Base-by-base conservation (phyloP, 2,329 filamentous ascomycete species). In the Dactylellina haptotyla region DNA sequence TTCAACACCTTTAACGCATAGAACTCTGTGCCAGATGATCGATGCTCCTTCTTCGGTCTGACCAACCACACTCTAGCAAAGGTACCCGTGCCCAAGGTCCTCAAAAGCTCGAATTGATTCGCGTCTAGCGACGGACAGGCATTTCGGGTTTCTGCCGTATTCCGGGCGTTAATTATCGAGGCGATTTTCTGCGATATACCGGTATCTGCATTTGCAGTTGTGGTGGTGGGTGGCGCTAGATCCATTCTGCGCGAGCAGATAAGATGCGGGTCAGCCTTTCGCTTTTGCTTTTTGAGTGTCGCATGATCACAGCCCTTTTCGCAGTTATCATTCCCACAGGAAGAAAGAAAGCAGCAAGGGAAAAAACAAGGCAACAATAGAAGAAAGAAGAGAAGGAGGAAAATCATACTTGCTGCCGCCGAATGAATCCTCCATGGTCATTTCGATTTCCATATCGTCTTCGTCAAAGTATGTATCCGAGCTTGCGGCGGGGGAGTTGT, bases 41-140 rank as follows among this genome's bases (percentile, higher is more conserved):
- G 43, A 81, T 73, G 79, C 43, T 83, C 83, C 76, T 85, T 84
- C 43, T 86, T 84, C 37, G 91, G 86, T 71, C 87, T 87, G 57
- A 91, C 90, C 73, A 94, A 87, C 84, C 90, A 93, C 48, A 95
- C 91, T 76, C 91, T 86, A 76, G 91, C 91, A 83, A 95, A 95
- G 10, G 90, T 93, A 75, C 90, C 89, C 89, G 79, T 77, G 89
- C 91, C 75, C 32, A 94, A 82, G 10, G 91, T 93, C 80, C 90
- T 88, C 76, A 93, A 85, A 54, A 91, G 84, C 72, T 87, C 84
- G 79, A 93, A 93, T 82, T 93, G 89, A 71, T 85, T 82, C 69
- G 84, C 79, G 48, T 80, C 79, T 39, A 85, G 78, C 65, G 72
- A 18, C 70, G 80, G 79, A 76, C 80, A 77, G 53, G 79, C 77